These are phyloP conservation scores for Diplogelasinospora grovesii DNA, from an alignment of 495 filamentous ascomycete species.

Conservation along the genomic window DNA sequence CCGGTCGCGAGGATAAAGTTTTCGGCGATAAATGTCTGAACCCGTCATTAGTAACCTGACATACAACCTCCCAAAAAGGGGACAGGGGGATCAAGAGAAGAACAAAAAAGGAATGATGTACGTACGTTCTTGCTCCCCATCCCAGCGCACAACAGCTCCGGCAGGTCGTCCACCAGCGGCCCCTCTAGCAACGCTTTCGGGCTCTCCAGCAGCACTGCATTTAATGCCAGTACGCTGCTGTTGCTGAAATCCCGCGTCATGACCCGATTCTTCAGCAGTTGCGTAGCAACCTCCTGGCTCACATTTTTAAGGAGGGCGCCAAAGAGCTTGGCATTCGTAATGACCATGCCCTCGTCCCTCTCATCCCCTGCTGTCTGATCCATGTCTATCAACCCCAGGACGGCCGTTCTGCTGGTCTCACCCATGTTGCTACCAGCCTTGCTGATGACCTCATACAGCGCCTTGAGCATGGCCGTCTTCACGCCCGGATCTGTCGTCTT, in stretches of 20 bases:
- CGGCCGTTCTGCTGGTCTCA: conserved; percentile 72
- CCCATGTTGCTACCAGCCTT: conserved; percentile 94
- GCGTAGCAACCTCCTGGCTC: conserved; percentile 54
- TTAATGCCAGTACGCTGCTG: conserved; percentile 70
- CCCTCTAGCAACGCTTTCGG: conserved; percentile 58
- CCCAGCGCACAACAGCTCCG: conserved; percentile 70
- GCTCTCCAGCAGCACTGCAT: conserved; percentile 78
- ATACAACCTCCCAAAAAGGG: background rate
- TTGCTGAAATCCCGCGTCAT: conserved; percentile 62
- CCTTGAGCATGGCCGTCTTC: conserved; percentile 94
- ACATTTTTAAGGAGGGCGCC: conserved; percentile 84
- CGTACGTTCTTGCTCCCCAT: conserved; percentile 67
- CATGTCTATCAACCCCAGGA: conserved; percentile 80
- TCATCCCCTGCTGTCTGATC: conserved; percentile 73
- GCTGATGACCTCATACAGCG: conserved; percentile 89
- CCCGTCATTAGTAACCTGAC: background rate
- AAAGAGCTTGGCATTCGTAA: conserved; percentile 83
- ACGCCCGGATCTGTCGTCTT: conserved; percentile 87
- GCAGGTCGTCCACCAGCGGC: conserved; percentile 60
- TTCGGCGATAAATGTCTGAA: conserved; percentile 71
- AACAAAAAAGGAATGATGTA: background rate
- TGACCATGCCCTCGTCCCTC: conserved; percentile 65
- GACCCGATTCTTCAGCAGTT: conserved; percentile 74
- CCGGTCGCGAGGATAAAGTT: conserved; percentile 92
- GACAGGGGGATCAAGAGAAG: background rate